These are phyloP conservation scores for Dysphania ambrosioides DNA, from an alignment of 148 eudicot species.

Conservation along the genomic window DNA sequence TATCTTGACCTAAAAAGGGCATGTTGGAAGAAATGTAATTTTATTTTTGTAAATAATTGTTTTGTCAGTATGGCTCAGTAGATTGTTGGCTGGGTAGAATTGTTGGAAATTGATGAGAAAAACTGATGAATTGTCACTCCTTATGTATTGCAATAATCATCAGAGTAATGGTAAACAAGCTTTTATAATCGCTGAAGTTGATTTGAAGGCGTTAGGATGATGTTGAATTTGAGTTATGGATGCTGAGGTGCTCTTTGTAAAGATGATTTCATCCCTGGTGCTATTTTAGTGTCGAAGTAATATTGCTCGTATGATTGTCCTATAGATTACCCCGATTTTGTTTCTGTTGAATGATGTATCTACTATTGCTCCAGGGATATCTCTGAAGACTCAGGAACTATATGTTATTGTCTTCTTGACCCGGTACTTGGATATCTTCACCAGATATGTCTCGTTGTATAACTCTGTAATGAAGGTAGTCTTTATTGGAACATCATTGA, in stretches of 20 bases:
- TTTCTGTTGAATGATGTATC: neutral
- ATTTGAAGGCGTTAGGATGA: no score
- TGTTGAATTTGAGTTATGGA: no score
- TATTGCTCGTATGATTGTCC: neutral
- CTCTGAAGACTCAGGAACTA: conserved; percentile 57
- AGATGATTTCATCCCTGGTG: neutral
- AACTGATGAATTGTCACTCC: neutral
- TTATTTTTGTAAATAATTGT: neutral
- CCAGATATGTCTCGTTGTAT: conserved; percentile 39
- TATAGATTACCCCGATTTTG: neutral
- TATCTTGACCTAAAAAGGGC: neutral
- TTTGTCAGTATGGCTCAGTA: neutral
- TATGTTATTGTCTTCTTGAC: conserved; percentile 45
- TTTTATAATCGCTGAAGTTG: no score
- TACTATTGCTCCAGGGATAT: conserved; percentile 40
- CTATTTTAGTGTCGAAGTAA: neutral
- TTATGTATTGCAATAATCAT: neutral
- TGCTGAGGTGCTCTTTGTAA: neutral
- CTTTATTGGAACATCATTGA: conserved; percentile 44
- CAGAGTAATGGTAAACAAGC: neutral
- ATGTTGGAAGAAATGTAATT: neutral
- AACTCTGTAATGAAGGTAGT: conserved; percentile 55
- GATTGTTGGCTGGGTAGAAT: neutral
- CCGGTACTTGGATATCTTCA: conserved; percentile 53
- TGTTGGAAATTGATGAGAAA: neutral